Conservation (phyloP, 805 yeast species). For the Candida morakotiae region DNA sequence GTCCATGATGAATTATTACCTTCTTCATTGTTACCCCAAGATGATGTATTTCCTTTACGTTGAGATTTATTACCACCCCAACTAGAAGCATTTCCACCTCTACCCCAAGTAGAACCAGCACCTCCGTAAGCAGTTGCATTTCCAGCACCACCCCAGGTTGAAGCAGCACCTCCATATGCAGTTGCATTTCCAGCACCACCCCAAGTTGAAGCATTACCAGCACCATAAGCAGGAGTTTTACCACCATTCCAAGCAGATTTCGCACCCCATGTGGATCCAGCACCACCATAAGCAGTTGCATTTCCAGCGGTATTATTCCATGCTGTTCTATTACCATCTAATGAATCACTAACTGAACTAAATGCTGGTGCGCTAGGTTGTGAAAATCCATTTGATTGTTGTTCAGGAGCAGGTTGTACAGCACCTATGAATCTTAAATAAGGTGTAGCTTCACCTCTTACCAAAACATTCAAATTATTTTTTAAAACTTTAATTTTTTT, state of each 20-base stretch:
- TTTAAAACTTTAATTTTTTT: conserved; percentile 85
- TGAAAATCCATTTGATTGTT: conserved; percentile 9
- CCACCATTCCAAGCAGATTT: conserved; percentile 51
- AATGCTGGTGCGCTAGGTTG: conserved; percentile 29
- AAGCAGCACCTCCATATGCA: conserved; percentile 25
- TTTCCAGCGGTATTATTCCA: conserved; percentile 38
- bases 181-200: conserved; percentile 10
- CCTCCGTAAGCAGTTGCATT: conserved; percentile 21
- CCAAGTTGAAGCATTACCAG: conserved; percentile 22
- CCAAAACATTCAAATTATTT: conserved; percentile 65
- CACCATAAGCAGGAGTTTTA: conserved; percentile 36
- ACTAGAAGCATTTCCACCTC: conserved; percentile 35
- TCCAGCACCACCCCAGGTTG: conserved; percentile 22
- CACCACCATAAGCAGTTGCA: conserved; percentile 17
- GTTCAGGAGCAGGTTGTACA: conserved; percentile 12
- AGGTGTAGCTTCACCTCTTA: conserved; percentile 68
- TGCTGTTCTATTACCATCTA: conserved; percentile 40
- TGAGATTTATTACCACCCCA: conserved; percentile 15
- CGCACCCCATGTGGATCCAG: conserved; percentile 19
- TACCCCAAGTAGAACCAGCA: conserved; percentile 23
- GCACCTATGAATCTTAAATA: conserved; percentile 75
- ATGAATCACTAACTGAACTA: conserved; percentile 15
- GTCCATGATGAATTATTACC: conserved; percentile 23
- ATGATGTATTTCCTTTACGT: conserved; percentile 34
- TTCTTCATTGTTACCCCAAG: conserved; percentile 14